These are phyloP conservation scores for Fimicolochytrium jonesii DNA, from an alignment of 192 early-diverging fungal species.

Conservation along the genomic window DNA sequence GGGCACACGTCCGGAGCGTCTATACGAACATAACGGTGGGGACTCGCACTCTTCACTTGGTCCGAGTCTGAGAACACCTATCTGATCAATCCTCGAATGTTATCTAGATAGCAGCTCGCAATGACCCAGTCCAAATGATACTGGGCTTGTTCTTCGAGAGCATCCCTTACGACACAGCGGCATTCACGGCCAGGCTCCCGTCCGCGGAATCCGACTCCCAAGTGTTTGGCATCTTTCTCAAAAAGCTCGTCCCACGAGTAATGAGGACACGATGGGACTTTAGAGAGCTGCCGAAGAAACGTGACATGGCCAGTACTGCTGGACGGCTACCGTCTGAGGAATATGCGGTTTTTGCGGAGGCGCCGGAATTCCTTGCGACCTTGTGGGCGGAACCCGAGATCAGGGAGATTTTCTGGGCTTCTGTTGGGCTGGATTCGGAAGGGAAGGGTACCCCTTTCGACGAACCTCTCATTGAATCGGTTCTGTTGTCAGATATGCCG, in stretches of 20 bases:
- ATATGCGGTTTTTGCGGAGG: conserved; percentile 51
- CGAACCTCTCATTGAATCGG: conserved; percentile 47
- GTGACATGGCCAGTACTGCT: conserved; percentile 9
- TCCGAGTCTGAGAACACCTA: conserved; percentile 21
- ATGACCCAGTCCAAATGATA: conserved; percentile 49
- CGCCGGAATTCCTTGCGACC: conserved; percentile 46
- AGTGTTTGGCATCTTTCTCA: conserved; percentile 68
- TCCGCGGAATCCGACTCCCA: conserved; percentile 43
- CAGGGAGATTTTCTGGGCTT: conserved; percentile 31
- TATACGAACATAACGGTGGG: conserved; percentile 59
- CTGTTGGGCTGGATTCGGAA: conserved; percentile 33
- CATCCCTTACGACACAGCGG: conserved; percentile 11
- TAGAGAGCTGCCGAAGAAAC: conserved; percentile 34
- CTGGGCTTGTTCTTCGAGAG: conserved; percentile 26
- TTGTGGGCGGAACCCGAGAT: conserved; percentile 50
- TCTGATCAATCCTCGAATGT: conserved; percentile 14
- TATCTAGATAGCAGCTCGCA: conserved; percentile 47
- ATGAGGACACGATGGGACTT: conserved; percentile 63
- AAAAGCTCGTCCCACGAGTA: conserved; percentile 49
- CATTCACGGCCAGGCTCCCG: conserved; percentile 32
- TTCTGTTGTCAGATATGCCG: conserved; percentile 60
- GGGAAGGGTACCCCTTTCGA: conserved; percentile 28
- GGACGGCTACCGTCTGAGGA: conserved; percentile 38
- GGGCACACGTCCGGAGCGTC: conserved; percentile 59
- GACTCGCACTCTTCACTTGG: not conserved